phyloP scores from a whole-genome alignment of 176 grass and related monocot species.

The Eremochloa ophiuroides region DNA sequence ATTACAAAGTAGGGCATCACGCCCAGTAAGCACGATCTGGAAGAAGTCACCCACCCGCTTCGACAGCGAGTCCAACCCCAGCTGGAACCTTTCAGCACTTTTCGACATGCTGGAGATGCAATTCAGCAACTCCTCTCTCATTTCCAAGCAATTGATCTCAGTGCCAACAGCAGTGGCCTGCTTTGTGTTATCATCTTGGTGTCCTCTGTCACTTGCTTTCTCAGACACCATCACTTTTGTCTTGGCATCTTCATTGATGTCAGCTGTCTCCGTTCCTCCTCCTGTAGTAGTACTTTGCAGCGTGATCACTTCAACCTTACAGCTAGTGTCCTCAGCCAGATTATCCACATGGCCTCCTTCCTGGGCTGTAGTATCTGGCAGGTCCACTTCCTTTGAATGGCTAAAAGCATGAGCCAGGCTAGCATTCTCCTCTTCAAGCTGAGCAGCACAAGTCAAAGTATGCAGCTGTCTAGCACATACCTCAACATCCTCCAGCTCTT shows the following conservation, averaged over 20 bases:
- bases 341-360: not conserved
- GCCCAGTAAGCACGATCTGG: conserved; percentile 67
- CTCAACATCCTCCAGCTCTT: conserved; percentile 69
- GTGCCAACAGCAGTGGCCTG: not conserved
- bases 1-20: conserved; percentile 83
- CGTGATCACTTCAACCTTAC: not conserved
- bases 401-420: conserved; percentile 11
- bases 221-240: not conserved
- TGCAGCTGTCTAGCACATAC: conserved; percentile 43
- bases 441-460: conserved; percentile 10
- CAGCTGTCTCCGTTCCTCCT: not conserved
- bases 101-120: conserved; percentile 46
- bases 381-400: conserved; percentile 17
- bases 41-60: conserved; percentile 72
- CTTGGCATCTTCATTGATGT: not conserved
- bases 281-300: not conserved
- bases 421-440: conserved; percentile 31
- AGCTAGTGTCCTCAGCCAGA: not conserved
- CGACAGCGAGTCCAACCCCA: conserved; percentile 49
- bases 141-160: not conserved
- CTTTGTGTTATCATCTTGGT: conserved; percentile 22
- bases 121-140: conserved; percentile 29
- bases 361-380: not conserved
- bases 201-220: not conserved
- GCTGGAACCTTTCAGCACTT: conserved; percentile 18